These are phyloP conservation scores for Leucocoprinus sp. DNA, from an alignment of 768 basidiomycete genomes.

Conservation along the genomic window DNA sequence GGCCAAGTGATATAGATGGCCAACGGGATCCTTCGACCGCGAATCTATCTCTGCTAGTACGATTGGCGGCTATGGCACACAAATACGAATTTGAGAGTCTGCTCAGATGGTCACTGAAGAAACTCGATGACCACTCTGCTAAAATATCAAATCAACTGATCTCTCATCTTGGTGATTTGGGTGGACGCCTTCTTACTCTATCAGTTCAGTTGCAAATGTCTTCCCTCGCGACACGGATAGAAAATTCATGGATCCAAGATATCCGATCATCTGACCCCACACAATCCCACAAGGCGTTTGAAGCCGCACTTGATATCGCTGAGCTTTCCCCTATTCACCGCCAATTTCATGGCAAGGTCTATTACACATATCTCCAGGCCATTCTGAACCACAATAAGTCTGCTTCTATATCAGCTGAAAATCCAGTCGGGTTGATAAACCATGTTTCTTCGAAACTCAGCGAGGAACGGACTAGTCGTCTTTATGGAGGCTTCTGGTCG, in stretches of 20 bases:
- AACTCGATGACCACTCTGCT: neutral
- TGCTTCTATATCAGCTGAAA: neutral
- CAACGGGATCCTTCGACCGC: neutral
- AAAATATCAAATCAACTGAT: neutral
- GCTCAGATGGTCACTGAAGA: neutral
- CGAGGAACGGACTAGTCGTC: neutral
- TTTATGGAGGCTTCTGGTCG: neutral
- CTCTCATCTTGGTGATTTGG: neutral
- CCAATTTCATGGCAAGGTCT: neutral
- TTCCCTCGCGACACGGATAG: neutral
- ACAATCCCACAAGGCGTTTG: too few relatives aligned
- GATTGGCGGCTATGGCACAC: neutral
- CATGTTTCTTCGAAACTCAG: neutral
- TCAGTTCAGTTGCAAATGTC: neutral
- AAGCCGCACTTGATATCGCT: neutral
- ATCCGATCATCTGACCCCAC: neutral
- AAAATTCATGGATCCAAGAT: neutral
- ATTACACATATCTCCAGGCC: neutral
- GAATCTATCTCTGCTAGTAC: neutral
- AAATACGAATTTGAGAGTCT: neutral
- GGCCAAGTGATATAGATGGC: neutral
- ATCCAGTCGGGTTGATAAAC: neutral
- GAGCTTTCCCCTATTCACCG: neutral
- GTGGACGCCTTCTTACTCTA: neutral
- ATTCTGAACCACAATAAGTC: neutral